A percentile compares a stretch with the other conserved stretches of the same genome.
Evolutionary conservation across 108 stramenopile genomes (phyloP).

Genomic region (Parietichytrium sp.): DNA sequence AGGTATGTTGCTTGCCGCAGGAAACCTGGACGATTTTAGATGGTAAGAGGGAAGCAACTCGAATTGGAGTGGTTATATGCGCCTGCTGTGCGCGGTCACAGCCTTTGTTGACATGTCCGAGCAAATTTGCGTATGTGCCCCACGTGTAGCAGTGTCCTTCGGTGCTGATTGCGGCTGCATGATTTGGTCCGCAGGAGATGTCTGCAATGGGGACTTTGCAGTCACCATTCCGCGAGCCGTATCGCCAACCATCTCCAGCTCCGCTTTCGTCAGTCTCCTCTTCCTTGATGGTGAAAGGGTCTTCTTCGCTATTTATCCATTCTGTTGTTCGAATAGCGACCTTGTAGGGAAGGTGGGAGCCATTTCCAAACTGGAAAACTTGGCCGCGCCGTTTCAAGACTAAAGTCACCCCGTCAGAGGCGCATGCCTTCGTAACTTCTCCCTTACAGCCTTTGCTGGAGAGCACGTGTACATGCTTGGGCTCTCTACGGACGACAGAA

Average conservation of each 20-base stretch:
- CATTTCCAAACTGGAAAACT: not conserved
- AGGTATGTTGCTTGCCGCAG: not conserved
- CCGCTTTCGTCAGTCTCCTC: not conserved
- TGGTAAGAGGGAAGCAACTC: not conserved
- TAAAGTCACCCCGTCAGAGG: not conserved
- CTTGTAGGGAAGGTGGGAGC: not conserved
- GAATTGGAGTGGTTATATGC: not conserved
- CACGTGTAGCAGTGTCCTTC: conserved; percentile 21
- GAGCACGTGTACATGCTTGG: too few relatives aligned
- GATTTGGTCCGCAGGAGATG: conserved; percentile 11
- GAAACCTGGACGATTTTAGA: not conserved
- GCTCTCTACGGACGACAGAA: too few relatives aligned
- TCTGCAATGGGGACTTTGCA: not conserved
- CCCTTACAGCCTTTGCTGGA: too few relatives aligned
- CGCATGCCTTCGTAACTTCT: not conserved
- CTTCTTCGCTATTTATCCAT: too few relatives aligned
- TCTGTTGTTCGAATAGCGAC: not conserved
- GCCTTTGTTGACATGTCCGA: conserved; percentile 24
- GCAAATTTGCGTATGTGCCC: conserved; percentile 2
- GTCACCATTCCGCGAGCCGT: not conserved
- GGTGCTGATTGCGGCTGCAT: conserved; percentile 23
- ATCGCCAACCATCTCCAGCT: not conserved
- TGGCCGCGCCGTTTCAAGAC: not conserved
- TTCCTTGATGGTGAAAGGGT: not conserved
- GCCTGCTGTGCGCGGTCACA: not conserved